phyloP scores from a whole-genome alignment of 306 rosid genomes.

The Glycine latifolia region DNA sequence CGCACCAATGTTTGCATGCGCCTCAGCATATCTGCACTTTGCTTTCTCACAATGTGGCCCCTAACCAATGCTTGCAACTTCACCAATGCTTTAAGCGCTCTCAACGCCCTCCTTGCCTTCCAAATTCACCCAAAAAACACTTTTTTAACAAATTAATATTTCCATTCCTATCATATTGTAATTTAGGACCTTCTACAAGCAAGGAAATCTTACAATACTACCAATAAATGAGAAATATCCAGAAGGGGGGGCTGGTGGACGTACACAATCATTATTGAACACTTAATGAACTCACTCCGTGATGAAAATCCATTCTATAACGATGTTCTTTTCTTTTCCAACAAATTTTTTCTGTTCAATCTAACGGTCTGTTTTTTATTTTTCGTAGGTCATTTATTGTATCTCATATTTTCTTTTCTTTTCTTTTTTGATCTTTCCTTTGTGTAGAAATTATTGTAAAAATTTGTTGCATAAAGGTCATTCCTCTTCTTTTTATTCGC shows the following conservation, averaged over 20 bases:
- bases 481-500: background rate
- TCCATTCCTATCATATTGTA: too few relatives aligned
- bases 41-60: constrained; percentile 96
- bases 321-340: background rate
- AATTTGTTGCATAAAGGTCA: background rate
- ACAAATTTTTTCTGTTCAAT: background rate
- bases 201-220: constrained; percentile 3
- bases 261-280: constrained; percentile 48
- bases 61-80: constrained; percentile 95
- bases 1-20: constrained; percentile 94
- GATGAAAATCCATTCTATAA: background rate
- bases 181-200: background rate
- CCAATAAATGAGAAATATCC: background rate
- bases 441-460: background rate
- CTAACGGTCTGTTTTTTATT: background rate
- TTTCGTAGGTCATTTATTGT: background rate
- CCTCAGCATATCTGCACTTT: constrained; percentile 84
- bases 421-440: background rate
- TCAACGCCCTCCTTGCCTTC: constrained; percentile 94
- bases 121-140: constrained; percentile 28
- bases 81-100: constrained; percentile 91
- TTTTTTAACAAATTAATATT: too few relatives aligned
- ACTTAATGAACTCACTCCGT: background rate
- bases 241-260: constrained; percentile 28
- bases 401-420: background rate